phyloP scores from a whole-genome alignment of 768 basidiomycete genomes.

The Kwoniella sp. region DNA sequence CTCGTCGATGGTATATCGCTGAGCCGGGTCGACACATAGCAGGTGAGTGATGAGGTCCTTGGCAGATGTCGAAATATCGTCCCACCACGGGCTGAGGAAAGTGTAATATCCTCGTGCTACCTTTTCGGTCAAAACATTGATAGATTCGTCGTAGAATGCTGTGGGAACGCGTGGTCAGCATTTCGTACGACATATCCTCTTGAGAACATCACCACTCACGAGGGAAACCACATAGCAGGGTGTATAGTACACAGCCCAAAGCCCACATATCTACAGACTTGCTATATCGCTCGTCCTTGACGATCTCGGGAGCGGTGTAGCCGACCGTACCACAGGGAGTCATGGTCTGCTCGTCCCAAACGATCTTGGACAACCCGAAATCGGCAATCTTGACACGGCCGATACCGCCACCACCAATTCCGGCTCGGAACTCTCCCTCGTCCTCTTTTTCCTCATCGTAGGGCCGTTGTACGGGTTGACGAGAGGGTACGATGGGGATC shows the following conservation, averaged over 20 bases:
- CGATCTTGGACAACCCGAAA: constrained; percentile 94
- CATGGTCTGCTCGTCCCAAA: constrained; percentile 99
- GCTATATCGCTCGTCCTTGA: constrained; percentile 78
- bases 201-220: constrained; percentile 42
- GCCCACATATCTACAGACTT: constrained; percentile 99
- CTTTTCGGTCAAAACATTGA: constrained; percentile 96
- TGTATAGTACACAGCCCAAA: constrained; percentile 97
- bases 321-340: constrained; percentile 99
- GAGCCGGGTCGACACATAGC: constrained; percentile 90
- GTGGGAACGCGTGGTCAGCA: constrained; percentile 43
- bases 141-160: constrained; percentile 98
- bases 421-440: constrained; percentile 91
- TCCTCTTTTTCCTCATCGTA: constrained; percentile 99
- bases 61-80: constrained; percentile 81
- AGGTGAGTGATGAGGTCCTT: constrained; percentile 95
- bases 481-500: constrained; percentile 88
- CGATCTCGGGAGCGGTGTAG: constrained; percentile 98
- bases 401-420: constrained; percentile 93
- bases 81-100: constrained; percentile 99
- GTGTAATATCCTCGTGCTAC: constrained; percentile 97
- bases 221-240: constrained; percentile 87
- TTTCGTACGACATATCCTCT: neutral
- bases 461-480: constrained; percentile 70
- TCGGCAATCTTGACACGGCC: constrained; percentile 98
- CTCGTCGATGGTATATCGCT: constrained; percentile 96